Base-by-base conservation (phyloP, 2,329 filamentous ascomycete species). In the Lachnum nothofagi region DNA sequence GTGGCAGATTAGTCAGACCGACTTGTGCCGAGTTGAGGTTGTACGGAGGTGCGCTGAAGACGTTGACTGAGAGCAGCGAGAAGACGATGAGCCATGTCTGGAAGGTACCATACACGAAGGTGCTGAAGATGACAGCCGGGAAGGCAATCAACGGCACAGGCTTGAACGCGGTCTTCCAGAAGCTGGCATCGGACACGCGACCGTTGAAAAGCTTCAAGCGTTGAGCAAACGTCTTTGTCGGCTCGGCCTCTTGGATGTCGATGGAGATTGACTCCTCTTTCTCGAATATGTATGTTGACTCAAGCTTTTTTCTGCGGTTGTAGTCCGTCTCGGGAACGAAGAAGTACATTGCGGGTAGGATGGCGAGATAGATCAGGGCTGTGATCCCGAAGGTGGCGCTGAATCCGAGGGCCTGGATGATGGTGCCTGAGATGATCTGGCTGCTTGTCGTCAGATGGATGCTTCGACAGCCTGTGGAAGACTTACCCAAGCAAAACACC, bases 321-420 rank as follows among this genome's bases (percentile, higher is more conserved):
- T 62, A 71, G 0, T 66, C 69, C 8, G 69, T 72, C 47, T 72
- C 70, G 4, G 68, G 61, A 2, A 71, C 67, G 44, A 71, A 58
- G 53, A 72, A 71, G 54, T 67, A 71, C 47, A 70, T 68, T 9
- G 63, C 52, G 1, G 67, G 48, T 1, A 71, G 46, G 6, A 72
- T 62, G 1, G 65, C 51, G 10, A 67, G 65, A 52, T 67, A 70
- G n/a, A 71, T 65, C 8, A 71, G 45, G 1, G 68, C 69, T 1
- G 65, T 67, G 51, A 65, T 51, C 9, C 62, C 63, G 31, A 65
- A 66, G 8, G 62, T 58, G 16, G 57, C 57, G 4, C 62, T 52
- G 27, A 65, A 52, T 12, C 63, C 62, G 4, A 66, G 46, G 12
- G 50, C 51, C 42, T 63, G 54, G 47, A 66, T 64, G 46, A 65